These are phyloP conservation scores for Nannizziopsis barbatae DNA, from an alignment of 2,329 filamentous ascomycete genomes.

Conservation along the genomic window DNA sequence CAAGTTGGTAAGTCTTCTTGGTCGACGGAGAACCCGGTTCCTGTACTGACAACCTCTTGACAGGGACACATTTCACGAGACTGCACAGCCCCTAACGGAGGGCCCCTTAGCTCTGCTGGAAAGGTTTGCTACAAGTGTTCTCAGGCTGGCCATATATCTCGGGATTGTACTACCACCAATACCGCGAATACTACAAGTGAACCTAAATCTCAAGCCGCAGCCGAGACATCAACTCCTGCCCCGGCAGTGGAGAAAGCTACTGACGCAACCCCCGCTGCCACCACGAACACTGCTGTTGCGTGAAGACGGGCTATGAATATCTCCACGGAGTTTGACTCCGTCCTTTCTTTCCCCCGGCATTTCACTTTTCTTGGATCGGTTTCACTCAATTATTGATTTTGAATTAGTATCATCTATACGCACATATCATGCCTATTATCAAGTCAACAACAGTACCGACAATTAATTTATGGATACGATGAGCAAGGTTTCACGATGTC, in stretches of 20 bases:
- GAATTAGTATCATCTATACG: conserved; percentile 16
- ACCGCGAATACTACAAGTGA: conserved; percentile 33
- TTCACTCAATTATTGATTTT: conserved; percentile 15
- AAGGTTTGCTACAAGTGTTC: conserved; percentile 99
- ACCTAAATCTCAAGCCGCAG: conserved; percentile 19
- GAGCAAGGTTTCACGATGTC: conserved; percentile 33
- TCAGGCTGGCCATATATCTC: conserved; percentile 88
- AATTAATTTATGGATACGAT: conserved; percentile 32
- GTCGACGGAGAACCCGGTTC: too few relatives aligned
- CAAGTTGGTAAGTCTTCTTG: conserved; percentile 50
- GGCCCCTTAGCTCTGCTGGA: conserved; percentile 85
- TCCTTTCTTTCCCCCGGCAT: conserved; percentile 2
- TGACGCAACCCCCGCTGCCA: conserved; percentile 28
- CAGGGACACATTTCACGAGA: conserved; percentile 80
- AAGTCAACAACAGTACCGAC: conserved; percentile 21
- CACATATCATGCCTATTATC: conserved; percentile 30
- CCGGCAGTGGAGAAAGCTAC: conserved; percentile 33
- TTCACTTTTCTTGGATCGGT: conserved; percentile 2
- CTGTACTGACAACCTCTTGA: background rate
- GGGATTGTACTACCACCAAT: conserved; percentile 77
- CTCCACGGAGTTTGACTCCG: background rate
- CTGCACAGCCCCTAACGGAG: conserved; percentile 93
- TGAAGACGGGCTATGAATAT: conserved; percentile 21
- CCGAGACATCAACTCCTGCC: conserved; percentile 19
- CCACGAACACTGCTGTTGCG: conserved; percentile 36